Evolutionary conservation across 768 basidiomycete species (phyloP).

Genomic region (Termitomyces eurrhizus): DNA sequence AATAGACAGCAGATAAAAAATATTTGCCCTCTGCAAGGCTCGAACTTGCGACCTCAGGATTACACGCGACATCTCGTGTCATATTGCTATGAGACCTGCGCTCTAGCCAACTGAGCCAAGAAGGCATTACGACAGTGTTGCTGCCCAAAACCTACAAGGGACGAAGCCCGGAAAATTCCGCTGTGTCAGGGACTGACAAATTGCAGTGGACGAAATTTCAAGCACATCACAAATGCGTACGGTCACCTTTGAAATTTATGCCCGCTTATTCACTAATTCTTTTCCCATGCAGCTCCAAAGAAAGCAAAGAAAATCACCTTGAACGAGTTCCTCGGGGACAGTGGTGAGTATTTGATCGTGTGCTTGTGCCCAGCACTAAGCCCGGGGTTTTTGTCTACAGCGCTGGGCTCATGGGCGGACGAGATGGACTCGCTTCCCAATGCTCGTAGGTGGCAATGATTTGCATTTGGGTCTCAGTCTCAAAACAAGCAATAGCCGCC

Average conservation of each 20-base stretch:
- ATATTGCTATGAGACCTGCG: constrained; percentile 48
- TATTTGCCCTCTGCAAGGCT: constrained; percentile 44
- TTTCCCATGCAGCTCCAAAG: constrained; percentile 64
- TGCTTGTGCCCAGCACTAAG: constrained; percentile 7
- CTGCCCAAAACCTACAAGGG: too few species aligned
- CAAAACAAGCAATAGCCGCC: constrained; percentile 48
- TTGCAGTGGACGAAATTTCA: constrained; percentile 16
- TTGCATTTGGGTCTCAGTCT: constrained; percentile 2
- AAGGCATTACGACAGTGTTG: neutral
- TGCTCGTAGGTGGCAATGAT: constrained; percentile 67
- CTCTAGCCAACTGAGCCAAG: constrained; percentile 52
- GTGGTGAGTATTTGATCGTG: constrained; percentile 47
- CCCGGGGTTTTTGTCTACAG: constrained; percentile 33
- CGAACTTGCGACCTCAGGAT: constrained; percentile 56
- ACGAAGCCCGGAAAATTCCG: constrained; percentile 9
- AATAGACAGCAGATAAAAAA: constrained; percentile 5
- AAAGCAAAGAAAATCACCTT: constrained; percentile 92
- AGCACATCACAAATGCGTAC: constrained; percentile 18
- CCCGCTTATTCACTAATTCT: neutral
- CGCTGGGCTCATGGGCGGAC: constrained; percentile 95
- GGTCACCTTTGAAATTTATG: constrained; percentile 1
- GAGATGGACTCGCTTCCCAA: constrained; percentile 94
- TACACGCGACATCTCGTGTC: constrained; percentile 24
- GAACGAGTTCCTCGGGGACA: constrained; percentile 89
- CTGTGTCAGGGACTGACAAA: constrained; percentile 10